Evolutionary conservation across 208 protist genomes (phyloP).

Genomic region (Acanthamoeba culbertsoni): DNA sequence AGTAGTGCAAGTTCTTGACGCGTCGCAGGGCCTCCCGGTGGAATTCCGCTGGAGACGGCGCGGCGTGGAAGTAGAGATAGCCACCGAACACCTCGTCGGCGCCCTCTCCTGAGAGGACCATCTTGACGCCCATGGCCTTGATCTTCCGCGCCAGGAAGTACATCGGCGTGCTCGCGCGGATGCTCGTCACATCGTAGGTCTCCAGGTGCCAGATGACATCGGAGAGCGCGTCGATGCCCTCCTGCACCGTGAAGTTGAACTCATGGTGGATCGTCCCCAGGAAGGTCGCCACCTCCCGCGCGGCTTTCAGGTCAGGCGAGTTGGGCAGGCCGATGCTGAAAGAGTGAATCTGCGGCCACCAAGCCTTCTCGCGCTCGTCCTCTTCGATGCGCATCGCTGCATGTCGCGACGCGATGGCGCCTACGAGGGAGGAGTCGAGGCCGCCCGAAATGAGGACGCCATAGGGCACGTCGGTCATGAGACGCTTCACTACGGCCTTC

Average conservation of each 20-base stretch:
- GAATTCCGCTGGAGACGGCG: slow-evolving; percentile 83
- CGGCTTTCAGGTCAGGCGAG: slow-evolving; percentile 87
- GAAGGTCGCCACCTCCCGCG: slow-evolving; percentile 84
- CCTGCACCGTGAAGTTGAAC: slow-evolving; percentile 89
- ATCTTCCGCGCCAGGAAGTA: slow-evolving; percentile 89
- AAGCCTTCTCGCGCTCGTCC: slow-evolving; percentile 69
- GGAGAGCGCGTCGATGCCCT: slow-evolving; percentile 87
- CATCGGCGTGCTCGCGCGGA: slow-evolving; percentile 90
- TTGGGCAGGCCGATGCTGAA: slow-evolving; percentile 89
- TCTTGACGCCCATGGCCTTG: slow-evolving; percentile 91
- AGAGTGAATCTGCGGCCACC: slow-evolving; percentile 84
- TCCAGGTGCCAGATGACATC: slow-evolving; percentile 91
- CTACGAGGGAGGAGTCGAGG: slow-evolving; percentile 85
- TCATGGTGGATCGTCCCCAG: slow-evolving; percentile 89
- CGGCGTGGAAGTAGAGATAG: slow-evolving; percentile 91
- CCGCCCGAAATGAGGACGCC: slow-evolving; percentile 89
- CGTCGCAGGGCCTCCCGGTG: slow-evolving; percentile 77
- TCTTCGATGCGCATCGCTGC: slow-evolving; percentile 69
- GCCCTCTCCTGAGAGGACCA: slow-evolving; percentile 88
- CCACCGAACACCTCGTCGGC: slow-evolving; percentile 90
- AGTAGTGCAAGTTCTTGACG: slow-evolving; percentile 82
- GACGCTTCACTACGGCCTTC: slow-evolving; percentile 73
- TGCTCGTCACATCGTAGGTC: slow-evolving; percentile 92
- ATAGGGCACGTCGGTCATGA: slow-evolving; percentile 84
- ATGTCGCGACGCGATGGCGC: slow-evolving; percentile 79